Conservation (phyloP, 768 basidiomycete genomes). For the Russula olivacea region DNA sequence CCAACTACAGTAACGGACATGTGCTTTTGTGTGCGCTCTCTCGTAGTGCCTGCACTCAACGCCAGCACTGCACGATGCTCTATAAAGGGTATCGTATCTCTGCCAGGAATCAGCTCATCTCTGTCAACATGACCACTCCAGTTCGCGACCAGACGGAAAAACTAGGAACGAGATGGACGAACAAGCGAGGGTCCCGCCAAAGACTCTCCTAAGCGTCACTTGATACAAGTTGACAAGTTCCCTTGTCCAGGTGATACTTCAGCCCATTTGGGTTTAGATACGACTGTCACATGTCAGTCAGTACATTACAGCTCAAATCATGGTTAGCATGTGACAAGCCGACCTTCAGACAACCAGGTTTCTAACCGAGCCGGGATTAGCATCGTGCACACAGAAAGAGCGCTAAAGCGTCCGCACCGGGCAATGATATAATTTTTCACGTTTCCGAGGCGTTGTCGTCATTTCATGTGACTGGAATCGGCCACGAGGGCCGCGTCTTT, state of each 20-base stretch:
- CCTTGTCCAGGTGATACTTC: slow-evolving; percentile 63
- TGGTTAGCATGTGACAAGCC: slow-evolving; percentile 19
- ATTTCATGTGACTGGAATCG: slow-evolving; percentile 23
- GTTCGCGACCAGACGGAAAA: neutral
- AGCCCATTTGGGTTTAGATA: slow-evolving; percentile 65
- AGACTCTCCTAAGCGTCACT: slow-evolving; percentile 3
- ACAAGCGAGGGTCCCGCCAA: neutral
- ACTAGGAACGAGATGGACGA: neutral
- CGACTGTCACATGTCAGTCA: slow-evolving; percentile 33
- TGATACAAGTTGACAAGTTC: slow-evolving; percentile 47
- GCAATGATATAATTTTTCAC: slow-evolving; percentile 25
- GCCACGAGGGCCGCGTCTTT: slow-evolving; percentile 24
- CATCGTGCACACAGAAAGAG: neutral
- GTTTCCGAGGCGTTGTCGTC: slow-evolving; percentile 22
- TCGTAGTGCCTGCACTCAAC: slow-evolving; percentile 13
- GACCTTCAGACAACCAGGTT: slow-evolving; percentile 50
- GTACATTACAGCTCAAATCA: neutral
- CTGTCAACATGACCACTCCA: slow-evolving; percentile 2
- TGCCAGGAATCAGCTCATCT: slow-evolving; percentile 3
- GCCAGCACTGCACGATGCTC: slow-evolving; percentile 6
- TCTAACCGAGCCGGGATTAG: slow-evolving; percentile 23
- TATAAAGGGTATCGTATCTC: slow-evolving; percentile 21
- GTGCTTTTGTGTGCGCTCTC: slow-evolving; percentile 5
- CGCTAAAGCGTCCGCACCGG: slow-evolving; percentile 16
- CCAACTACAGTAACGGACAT: slow-evolving; percentile 7